Evolutionary conservation across 2,329 filamentous ascomycete species (phyloP), one percentile per base, ranked within the genome.

Genomic region (Aureobasidium sp.): DNA sequence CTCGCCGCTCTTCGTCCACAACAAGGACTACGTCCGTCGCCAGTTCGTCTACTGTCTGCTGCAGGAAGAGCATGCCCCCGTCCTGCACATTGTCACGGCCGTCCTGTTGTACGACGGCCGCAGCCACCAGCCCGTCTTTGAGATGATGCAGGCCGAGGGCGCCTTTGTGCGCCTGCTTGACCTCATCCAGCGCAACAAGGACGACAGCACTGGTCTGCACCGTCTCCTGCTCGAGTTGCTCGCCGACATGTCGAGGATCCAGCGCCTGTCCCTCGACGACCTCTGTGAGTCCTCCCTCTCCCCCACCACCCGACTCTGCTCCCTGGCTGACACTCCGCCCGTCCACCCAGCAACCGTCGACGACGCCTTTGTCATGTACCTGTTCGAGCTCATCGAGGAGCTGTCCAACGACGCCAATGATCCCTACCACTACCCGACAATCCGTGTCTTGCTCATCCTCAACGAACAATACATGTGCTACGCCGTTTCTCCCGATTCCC

Each of bases 401-500:
- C 76, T 91, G 4, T 93, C 89, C 6, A 83, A 91, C 66, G 91
- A 97, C 68, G 84, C 81, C 19, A 81, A 89, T 60, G 93, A 97
- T 68, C 91, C 91, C 1, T 98, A 95, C 67, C 91, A 97, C 67
- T 97, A 96, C 67, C 86, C 89, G 5, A 85, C 96, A 40, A 96
- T 98, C 64, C 82, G 90, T 59, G 90, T 97, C 45, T 69, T 98
- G 71, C 80, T 98, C 62, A 90, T 97, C 24, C 73, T 98, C 59
- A 98, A 98, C 70, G 93, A 98, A 69, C 93, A 98, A 70, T 98
- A 96, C 70, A 95, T 98, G 87, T 68, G 65, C 53, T 84, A 97
- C 53, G 79, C 78, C 12, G 51, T 53, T 7, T 42, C 38, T 6
- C 39, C 60, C 65, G 59, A 39, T 79, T 42, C 49, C 7, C 51